phyloP scores from a whole-genome alignment of 805 yeast genomes.

The Saccharomycopsis capsularis region DNA sequence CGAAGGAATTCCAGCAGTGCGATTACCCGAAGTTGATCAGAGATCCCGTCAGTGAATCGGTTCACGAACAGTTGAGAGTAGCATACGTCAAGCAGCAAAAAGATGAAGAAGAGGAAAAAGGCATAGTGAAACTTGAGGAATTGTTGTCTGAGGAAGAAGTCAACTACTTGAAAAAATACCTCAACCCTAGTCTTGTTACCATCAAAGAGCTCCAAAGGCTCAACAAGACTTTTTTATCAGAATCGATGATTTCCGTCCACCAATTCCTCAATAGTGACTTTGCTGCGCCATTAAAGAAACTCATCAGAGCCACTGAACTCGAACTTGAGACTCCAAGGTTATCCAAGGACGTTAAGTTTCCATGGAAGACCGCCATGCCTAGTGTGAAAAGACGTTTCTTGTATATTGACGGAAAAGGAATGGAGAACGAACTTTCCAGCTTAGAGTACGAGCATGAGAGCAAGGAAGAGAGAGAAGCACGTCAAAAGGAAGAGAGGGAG shows the following conservation, averaged over 20 bases:
- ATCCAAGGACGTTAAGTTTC: slow-evolving; percentile 48
- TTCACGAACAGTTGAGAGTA: slow-evolving; percentile 28
- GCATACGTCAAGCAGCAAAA: slow-evolving; percentile 25
- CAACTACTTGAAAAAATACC: slow-evolving; percentile 31
- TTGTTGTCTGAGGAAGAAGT: background rate
- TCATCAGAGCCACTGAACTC: slow-evolving; percentile 53
- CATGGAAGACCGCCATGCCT: slow-evolving; percentile 91
- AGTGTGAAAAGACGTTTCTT: slow-evolving; percentile 87
- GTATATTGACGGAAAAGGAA: slow-evolving; percentile 64
- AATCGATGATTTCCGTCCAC: slow-evolving; percentile 61
- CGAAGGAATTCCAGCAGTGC: slow-evolving; percentile 66
- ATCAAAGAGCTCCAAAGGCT: slow-evolving; percentile 35
- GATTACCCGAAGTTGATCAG: slow-evolving; percentile 71
- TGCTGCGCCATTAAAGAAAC: slow-evolving; percentile 39
- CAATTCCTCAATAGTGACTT: slow-evolving; percentile 54
- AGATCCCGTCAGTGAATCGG: slow-evolving; percentile 35
- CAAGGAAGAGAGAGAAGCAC: slow-evolving; percentile 4
- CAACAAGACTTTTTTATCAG: slow-evolving; percentile 49
- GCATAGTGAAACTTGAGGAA: background rate
- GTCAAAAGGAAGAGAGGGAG: slow-evolving; percentile 24
- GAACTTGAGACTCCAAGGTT: slow-evolving; percentile 52
- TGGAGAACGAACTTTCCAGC: slow-evolving; percentile 26
- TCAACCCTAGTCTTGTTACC: slow-evolving; percentile 49
- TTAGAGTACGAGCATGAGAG: slow-evolving; percentile 24
- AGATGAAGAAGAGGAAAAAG: slow-evolving; percentile 33